Evolutionary conservation across 2,329 filamentous ascomycete species (phyloP).

Genomic region (Fusarium ambrosium): DNA sequence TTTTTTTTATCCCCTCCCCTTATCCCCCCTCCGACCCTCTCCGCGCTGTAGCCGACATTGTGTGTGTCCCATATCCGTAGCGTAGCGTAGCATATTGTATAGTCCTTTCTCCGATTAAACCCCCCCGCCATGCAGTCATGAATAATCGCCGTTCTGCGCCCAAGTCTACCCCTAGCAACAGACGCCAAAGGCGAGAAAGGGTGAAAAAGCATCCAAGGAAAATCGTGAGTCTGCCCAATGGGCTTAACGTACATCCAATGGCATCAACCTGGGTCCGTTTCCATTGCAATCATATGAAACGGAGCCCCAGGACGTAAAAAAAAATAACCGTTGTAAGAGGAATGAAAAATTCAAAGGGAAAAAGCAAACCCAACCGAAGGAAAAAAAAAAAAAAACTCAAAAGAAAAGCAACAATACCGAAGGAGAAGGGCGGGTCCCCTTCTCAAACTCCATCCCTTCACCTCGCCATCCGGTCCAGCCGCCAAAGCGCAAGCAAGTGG

Average conservation of each 20-base stretch:
- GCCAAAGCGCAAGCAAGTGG: conserved; percentile 23
- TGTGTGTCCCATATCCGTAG: conserved; percentile 34
- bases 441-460: conserved; percentile 30
- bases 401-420: conserved; percentile 14
- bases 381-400: not conserved
- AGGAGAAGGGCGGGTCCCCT: conserved; percentile 6
- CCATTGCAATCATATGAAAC: conserved; percentile 17
- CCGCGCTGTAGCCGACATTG: conserved; percentile 29
- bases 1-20: conserved; percentile 25
- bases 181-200: conserved; percentile 23
- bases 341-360: conserved; percentile 23
- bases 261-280: conserved; percentile 30
- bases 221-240: conserved; percentile 44
- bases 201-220: conserved; percentile 33
- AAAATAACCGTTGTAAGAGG: conserved; percentile 14
- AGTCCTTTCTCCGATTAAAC: conserved; percentile 36
- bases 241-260: conserved; percentile 26
- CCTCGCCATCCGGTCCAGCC: conserved; percentile 29
- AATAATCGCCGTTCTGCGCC: conserved; percentile 41
- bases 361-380: not conserved
- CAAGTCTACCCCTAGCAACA: conserved; percentile 28
- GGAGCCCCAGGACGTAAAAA: conserved; percentile 17
- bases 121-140: conserved; percentile 41
- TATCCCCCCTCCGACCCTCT: conserved; percentile 20
- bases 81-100: conserved; percentile 27